A percentile compares a stretch with the other conserved stretches of the same genome.
Evolutionary conservation across 1,284 basidiomycete genomes (phyloP).

Genomic region (Mycena sp.): DNA sequence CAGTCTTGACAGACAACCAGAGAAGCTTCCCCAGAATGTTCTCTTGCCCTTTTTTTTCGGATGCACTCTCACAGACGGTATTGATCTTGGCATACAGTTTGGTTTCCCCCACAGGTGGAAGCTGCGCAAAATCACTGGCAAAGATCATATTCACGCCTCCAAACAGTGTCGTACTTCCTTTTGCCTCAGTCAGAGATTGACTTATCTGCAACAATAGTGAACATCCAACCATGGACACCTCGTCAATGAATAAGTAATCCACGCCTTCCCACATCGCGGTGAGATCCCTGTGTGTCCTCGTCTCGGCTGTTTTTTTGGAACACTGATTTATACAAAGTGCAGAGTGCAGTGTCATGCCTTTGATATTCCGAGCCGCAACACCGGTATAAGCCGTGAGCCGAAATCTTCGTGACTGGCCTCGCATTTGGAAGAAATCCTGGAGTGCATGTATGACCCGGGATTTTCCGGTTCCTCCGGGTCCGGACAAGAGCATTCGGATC

Average conservation of each 20-base stretch:
- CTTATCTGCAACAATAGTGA: too few relatives aligned
- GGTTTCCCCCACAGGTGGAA: slow-evolving; percentile 42
- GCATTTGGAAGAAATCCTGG: too few relatives aligned
- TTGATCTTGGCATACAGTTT: slow-evolving; percentile 29
- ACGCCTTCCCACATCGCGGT: too few relatives aligned
- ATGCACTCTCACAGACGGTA: not conserved
- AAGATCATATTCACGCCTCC: too few relatives aligned
- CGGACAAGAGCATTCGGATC: slow-evolving; percentile 36
- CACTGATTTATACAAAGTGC: slow-evolving; percentile 24
- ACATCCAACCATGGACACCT: too few relatives aligned
- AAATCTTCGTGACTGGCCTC: too few relatives aligned
- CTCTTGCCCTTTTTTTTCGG: slow-evolving; percentile 26
- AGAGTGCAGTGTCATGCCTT: slow-evolving; percentile 33
- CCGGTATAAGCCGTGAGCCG: too few relatives aligned
- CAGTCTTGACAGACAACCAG: slow-evolving; percentile 31
- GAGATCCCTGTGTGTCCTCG: too few relatives aligned
- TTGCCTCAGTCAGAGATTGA: too few relatives aligned
- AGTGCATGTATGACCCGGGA: too few relatives aligned
- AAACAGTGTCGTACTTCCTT: too few relatives aligned
- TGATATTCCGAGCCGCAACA: slow-evolving; percentile 33
- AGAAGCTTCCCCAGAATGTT: slow-evolving; percentile 37
- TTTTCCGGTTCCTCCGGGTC: slow-evolving; percentile 36
- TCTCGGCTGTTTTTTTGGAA: not conserved
- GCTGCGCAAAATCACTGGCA: slow-evolving; percentile 52
- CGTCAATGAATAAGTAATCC: too few relatives aligned